Percentiles rank a stretch among this genome's conserved stretches.
Conservation (phyloP, 371 early-diverging fungal species). For the Quaeritorhiza haematococci region DNA sequence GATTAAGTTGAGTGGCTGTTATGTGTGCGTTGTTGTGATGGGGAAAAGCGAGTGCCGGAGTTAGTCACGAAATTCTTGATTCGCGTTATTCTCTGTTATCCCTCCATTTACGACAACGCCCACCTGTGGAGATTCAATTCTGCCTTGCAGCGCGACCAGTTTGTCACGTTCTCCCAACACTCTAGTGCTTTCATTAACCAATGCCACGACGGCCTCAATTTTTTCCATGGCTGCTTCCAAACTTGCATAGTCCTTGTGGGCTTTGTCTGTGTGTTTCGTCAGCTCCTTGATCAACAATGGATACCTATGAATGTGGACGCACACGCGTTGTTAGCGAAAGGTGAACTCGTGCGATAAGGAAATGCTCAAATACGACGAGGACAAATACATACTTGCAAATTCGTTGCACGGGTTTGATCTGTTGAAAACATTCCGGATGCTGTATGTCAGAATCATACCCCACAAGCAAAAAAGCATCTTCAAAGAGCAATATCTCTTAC, state of each 20-base stretch:
- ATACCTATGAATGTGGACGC: slow-evolving; percentile 23
- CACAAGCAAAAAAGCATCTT: neutral
- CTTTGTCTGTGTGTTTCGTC: slow-evolving; percentile 33
- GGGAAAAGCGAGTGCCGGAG: too few species aligned
- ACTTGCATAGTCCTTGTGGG: slow-evolving; percentile 26
- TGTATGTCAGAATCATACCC: neutral
- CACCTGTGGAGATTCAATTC: slow-evolving; percentile 34
- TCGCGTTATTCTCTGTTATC: too few species aligned
- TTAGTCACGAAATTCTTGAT: too few species aligned
- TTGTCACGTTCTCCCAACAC: slow-evolving; percentile 38
- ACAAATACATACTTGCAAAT: slow-evolving; percentile 42
- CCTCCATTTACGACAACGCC: too few species aligned
- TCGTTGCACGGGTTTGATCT: slow-evolving; percentile 53
- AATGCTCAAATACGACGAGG: neutral
- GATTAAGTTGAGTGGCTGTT: slow-evolving; percentile 28
- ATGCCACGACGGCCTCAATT: slow-evolving; percentile 42
- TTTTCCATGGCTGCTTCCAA: slow-evolving; percentile 31
- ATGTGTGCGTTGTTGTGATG: too few species aligned
- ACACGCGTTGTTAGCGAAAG: neutral
- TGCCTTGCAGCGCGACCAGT: slow-evolving; percentile 25
- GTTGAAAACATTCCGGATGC: neutral
- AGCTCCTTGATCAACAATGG: slow-evolving; percentile 44
- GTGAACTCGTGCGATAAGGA: neutral
- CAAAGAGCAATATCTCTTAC: too few species aligned
- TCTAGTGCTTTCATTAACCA: slow-evolving; percentile 45